These are phyloP conservation scores for Scheffersomyces coipomensis DNA, from an alignment of 805 yeast genomes.

Conservation along the genomic window DNA sequence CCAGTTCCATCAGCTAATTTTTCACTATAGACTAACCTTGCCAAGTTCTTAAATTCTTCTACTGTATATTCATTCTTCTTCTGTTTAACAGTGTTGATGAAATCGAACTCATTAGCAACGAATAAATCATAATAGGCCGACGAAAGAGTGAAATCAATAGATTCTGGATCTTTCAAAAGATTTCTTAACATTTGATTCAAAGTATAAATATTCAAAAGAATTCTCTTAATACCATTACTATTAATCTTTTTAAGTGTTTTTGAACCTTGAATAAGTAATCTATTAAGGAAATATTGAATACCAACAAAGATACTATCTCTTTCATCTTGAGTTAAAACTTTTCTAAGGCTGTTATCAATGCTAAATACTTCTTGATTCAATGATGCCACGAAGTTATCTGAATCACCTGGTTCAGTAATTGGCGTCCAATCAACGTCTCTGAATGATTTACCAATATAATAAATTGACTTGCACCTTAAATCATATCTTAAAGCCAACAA, in stretches of 20 bases:
- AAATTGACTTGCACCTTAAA: conserved; percentile 51
- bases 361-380: conserved; percentile 49
- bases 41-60: conserved; percentile 50
- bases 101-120: conserved; percentile 46
- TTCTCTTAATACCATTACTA: conserved; percentile 55
- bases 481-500: conserved; percentile 56
- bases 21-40: conserved; percentile 52
- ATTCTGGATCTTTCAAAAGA: conserved; percentile 49
- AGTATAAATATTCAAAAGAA: conserved; percentile 60
- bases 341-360: conserved; percentile 42
- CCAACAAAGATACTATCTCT: conserved; percentile 40
- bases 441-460: conserved; percentile 50
- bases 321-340: conserved; percentile 30
- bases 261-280: conserved; percentile 52
- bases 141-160: conserved; percentile 53
- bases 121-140: conserved; percentile 57
- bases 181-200: conserved; percentile 69
- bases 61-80: conserved; percentile 34
- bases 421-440: conserved; percentile 51
- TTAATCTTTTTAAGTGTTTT: conserved; percentile 50
- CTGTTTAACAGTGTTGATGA: conserved; percentile 37
- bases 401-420: conserved; percentile 54
- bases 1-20: conserved; percentile 39
- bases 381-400: conserved; percentile 52
- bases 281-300: conserved; percentile 50